phyloP scores from a whole-genome alignment of 129 eudicot genomes.

The Sambucus nigra region DNA sequence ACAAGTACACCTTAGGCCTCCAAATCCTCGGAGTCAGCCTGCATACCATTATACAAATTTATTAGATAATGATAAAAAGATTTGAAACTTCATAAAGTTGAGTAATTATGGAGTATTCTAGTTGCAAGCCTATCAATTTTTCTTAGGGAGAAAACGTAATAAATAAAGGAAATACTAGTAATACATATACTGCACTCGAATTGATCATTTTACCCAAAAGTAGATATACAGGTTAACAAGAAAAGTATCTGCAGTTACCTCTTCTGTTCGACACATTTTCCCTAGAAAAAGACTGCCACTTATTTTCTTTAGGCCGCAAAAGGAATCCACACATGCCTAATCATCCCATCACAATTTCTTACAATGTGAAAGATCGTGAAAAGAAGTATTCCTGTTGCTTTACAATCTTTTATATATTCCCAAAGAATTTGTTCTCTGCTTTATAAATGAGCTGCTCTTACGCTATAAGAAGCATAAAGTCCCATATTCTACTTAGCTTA shows the following conservation, averaged over 20 bases:
- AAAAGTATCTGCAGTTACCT: not conserved
- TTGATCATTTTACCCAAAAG: not conserved
- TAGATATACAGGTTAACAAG: not conserved
- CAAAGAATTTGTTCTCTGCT: slow-evolving; percentile 33
- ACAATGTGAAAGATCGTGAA: slow-evolving; percentile 18
- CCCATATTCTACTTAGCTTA: slow-evolving; percentile 1
- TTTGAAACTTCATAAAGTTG: no score
- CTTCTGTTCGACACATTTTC: not conserved
- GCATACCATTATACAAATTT: no score
- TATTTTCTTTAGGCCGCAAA: not conserved
- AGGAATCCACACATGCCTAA: slow-evolving; percentile 7
- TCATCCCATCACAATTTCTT: slow-evolving; percentile 10
- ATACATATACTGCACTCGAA: no score
- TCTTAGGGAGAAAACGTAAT: no score
- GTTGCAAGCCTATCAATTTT: no score
- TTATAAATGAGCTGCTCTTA: slow-evolving; percentile 7
- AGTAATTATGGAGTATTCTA: no score
- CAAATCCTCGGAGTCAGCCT: no score
- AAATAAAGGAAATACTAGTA: no score
- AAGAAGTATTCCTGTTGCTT: slow-evolving; percentile 32
- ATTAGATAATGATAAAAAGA: no score
- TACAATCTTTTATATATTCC: slow-evolving; percentile 33
- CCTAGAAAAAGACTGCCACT: not conserved
- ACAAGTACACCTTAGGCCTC: no score
- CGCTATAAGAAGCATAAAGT: slow-evolving; percentile 20